phyloP scores from a whole-genome alignment of 257 asterid species.

The Thymus quinquecostatus region DNA sequence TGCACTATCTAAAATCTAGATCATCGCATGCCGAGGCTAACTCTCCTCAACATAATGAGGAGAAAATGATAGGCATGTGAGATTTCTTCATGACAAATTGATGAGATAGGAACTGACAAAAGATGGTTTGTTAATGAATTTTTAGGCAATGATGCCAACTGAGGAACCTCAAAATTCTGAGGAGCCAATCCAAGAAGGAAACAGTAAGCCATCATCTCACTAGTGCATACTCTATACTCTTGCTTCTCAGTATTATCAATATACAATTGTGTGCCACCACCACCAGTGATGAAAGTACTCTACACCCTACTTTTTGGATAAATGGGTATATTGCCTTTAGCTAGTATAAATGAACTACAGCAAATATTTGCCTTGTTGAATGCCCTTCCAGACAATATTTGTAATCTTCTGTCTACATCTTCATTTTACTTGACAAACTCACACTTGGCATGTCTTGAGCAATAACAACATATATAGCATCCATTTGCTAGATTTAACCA shows the following conservation, averaged over 20 bases:
- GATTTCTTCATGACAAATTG: background rate
- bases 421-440: background rate
- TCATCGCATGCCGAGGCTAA: background rate
- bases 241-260: constrained; percentile 15
- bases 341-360: constrained; percentile 11
- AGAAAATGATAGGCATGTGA: constrained; percentile 15
- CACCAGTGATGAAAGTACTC: constrained; percentile 3
- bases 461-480: constrained; percentile 19
- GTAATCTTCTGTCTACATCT: constrained; percentile 13
- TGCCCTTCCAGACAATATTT: background rate
- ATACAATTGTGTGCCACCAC: background rate
- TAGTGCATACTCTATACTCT: background rate
- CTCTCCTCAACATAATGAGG: constrained; percentile 9
- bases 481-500: constrained; percentile 12
- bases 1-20: constrained; percentile 27
- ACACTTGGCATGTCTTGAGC: constrained; percentile 15
- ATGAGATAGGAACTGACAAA: constrained; percentile 22
- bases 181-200: constrained; percentile 43
- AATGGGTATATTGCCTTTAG: constrained; percentile 13
- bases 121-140: constrained; percentile 24
- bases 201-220: constrained; percentile 44
- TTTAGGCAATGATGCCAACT: constrained; percentile 47
- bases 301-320: background rate
- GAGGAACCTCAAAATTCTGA: constrained; percentile 50
- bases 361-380: constrained; percentile 10